Evolutionary conservation across 108 stramenopile species (phyloP), one percentile per base, ranked within the genome.

Genomic region (Schizochytrium sp.): DNA sequence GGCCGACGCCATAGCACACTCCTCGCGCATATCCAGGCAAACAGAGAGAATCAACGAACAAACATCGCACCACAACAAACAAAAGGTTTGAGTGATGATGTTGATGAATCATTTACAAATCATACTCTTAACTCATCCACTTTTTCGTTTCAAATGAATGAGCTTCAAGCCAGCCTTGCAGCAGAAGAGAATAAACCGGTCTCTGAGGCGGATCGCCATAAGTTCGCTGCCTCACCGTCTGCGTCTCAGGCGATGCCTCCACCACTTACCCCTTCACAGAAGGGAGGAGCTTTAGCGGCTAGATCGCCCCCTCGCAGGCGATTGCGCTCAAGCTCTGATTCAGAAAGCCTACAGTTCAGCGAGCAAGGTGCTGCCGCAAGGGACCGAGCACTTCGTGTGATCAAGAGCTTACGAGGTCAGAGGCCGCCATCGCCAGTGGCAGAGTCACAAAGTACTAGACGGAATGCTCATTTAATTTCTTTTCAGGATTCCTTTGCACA

Each of bases 281-380:
- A 60, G 28, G 0, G 28, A 0, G 19, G 2, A 60, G 19, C 59
- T n/a, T n/a, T n/a, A 60, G 28, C 12, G 19, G 64, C 64, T 8
- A 7, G 64, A 7, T 8, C 64, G 64, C 19, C 64, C 8, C 64
- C 12, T 15, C 0, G 7, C 12, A 15, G 7, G 19, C 64, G 64
- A 7, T 7, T 8, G 28, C 7, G 64, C 5, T 38, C 12, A 15
- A 69, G 64, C 12, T 8, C 64, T 44, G 28, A 69, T 44, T 8
- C 19, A 44, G 12, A 69, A 28, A 69, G 64, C 64, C 28, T 69
- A 38, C 64, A 69, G 64, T 44, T 44, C 64, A 44, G 64, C 64
- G 64, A 69, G 44, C 2, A 69, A 69, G 64, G 64, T 69, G 64
- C 64, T 69, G 64, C 64, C 64, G 64, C 64, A 69, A 38, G 64